Conservation (phyloP, 2,329 filamentous ascomycete genomes). For the Polychaeton citri region DNA sequence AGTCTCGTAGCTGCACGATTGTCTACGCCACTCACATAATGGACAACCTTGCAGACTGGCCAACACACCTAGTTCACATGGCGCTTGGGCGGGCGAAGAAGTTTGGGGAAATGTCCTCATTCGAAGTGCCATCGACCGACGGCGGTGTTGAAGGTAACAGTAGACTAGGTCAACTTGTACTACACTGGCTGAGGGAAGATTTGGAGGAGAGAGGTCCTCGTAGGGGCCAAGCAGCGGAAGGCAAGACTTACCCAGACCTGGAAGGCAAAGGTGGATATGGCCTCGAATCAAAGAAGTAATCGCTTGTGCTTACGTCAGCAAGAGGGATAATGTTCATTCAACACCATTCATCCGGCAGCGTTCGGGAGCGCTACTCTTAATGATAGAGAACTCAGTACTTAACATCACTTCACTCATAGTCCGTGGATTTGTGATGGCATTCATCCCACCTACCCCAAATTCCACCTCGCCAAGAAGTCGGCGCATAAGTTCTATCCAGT, state of each 20-base stretch:
- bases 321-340: too few species aligned
- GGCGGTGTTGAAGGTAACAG: conserved; percentile 55
- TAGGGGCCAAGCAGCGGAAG: conserved; percentile 46
- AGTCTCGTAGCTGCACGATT: conserved; percentile 69
- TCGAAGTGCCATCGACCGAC: conserved; percentile 45
- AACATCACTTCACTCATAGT: too few species aligned
- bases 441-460: too few species aligned
- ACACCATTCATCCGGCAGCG: too few species aligned
- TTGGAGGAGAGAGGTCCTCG: conserved; percentile 66
- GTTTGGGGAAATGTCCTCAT: conserved; percentile 61
- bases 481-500: too few species aligned
- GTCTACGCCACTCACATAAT: conserved; percentile 97
- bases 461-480: too few species aligned
- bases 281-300: conserved; percentile 32
- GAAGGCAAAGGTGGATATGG: conserved; percentile 54
- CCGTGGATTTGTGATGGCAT: too few species aligned
- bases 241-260: conserved; percentile 47
- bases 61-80: conserved; percentile 93
- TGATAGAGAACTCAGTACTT: too few species aligned
- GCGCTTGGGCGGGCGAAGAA: conserved; percentile 76
- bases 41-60: conserved; percentile 90
- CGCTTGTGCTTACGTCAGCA: too few species aligned
- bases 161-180: conserved; percentile 70
- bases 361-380: too few species aligned
- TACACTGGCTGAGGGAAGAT: conserved; percentile 77